These are phyloP conservation scores for Nymphaea colorata DNA, from an alignment of 164 flowering plant species.

Conservation along the genomic window DNA sequence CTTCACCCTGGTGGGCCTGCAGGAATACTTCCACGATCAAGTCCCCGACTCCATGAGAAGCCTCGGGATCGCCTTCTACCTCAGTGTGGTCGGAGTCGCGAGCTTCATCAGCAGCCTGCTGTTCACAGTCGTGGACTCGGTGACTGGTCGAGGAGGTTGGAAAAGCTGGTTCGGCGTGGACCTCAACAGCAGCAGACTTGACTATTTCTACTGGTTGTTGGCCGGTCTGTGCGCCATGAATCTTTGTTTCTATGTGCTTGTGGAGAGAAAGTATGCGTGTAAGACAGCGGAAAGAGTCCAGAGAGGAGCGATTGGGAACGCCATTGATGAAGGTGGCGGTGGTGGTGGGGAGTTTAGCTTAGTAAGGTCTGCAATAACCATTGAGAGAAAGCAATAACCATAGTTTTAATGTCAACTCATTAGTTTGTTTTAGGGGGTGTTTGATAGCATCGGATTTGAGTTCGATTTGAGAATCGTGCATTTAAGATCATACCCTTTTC, in stretches of 20 bases:
- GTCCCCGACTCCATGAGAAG: slow-evolving; percentile 69
- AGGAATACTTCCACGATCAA: slow-evolving; percentile 70
- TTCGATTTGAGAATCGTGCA: no score
- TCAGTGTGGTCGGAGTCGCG: slow-evolving; percentile 49
- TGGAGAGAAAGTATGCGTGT: slow-evolving; percentile 45
- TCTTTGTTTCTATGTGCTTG: slow-evolving; percentile 21
- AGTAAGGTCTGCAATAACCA: no score
- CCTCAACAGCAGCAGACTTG: slow-evolving; percentile 41
- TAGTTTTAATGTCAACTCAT: no score
- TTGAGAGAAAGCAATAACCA: no score
- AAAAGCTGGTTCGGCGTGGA: slow-evolving; percentile 51
- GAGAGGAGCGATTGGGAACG: not conserved
- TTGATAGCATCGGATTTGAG: no score
- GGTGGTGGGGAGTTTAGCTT: not conserved
- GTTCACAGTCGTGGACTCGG: slow-evolving; percentile 35
- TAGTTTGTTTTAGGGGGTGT: no score
- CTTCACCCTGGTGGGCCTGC: slow-evolving; percentile 61
- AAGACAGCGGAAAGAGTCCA: slow-evolving; percentile 24
- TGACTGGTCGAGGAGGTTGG: slow-evolving; percentile 25
- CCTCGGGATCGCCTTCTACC: slow-evolving; percentile 55
- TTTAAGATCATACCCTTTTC: no score
- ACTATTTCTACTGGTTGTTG: slow-evolving; percentile 57
- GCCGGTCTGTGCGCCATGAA: slow-evolving; percentile 31
- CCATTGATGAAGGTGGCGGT: not conserved
- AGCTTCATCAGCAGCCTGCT: slow-evolving; percentile 46